Evolutionary conservation across 768 basidiomycete genomes (phyloP), one percentile per base, ranked within the genome.

Genomic region (Exidia glandulosa): DNA sequence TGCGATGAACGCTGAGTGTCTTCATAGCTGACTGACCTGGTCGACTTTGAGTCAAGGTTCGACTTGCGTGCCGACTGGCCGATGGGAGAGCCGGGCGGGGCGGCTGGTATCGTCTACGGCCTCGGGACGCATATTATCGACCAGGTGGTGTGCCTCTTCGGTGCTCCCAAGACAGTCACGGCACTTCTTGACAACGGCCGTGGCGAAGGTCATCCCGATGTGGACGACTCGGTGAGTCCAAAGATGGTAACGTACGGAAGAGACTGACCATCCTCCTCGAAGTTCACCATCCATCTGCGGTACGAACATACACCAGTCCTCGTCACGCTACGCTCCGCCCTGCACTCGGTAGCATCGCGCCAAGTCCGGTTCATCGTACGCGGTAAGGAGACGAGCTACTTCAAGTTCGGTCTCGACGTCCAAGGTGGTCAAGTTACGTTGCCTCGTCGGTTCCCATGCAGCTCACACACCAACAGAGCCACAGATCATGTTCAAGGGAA

Each of bases 91-190:
- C 72, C 2, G 68, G 84, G 33, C 86, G 86, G 64, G 81, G 84
- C 13, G 81, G 82, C 0, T 95, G 91, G 92, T 92, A 81, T 1
- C 73, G 76, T 0, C 82, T 84, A 27, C 83, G 79, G 23, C 79
- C 79, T 55, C 25, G 90, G 88, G 3, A 73, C 86, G 7, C 90
- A 94, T 69, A 76, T 91, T 31, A 81, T 92, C 63, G 89, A 92
- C 72, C 89, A 92, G 70, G 77, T 81, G 5, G 73, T 92, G 31
- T 74, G 75, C 9, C 77, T 94, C 37, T 92, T 93, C 66, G 92
- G 91, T 34, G 75, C 82, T 55, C 91, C 92, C 0, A 67, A 77
- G 33, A 81, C 71, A 60, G 71, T 94, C 27, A 86, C 86, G 3
- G 87, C 84, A 1, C 81, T 88, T 65, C 74, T 85, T 29, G 80